Base-by-base conservation (phyloP, 495 filamentous ascomycete species). In the Bombardia bombarda region DNA sequence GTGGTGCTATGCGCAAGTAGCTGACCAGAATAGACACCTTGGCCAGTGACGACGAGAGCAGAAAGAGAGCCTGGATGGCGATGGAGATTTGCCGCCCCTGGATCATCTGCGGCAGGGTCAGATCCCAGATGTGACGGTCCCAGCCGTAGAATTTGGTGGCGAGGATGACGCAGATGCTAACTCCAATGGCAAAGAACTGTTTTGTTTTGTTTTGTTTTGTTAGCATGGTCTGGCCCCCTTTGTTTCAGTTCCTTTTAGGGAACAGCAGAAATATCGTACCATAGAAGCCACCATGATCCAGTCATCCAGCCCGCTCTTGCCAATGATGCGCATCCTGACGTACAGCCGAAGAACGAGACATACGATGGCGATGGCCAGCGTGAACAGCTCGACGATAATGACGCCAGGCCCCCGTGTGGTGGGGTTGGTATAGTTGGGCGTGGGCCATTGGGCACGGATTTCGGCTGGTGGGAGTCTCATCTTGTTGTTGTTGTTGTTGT, bases 391-490 rank as follows among this genome's bases (percentile, higher is more conserved):
- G 25, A 58, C 38, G 32, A 55, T 47, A 34, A 61, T 9, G 17
- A 61, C 42, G 0, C 24, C 51, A 0, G 65, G 58, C 0, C 74
- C 76, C 38, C 73, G 70, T 4, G 68, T 72, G 18, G 60, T 54
- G 4, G 77, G 77, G 46, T 80, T 53, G 43, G 60, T 49, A 54
- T 74, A 75, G 51, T 81, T 79, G 3, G 75, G 67, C n/a, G 33
- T 48, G 3, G 79, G 77, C 77, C 77, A 80, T 46, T 63, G 51
- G 3, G 49, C 60, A 39, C 66, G 38, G 4, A 76, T 65, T 14
- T 63, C 55, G 10, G 46, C 8, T 1, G 73, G 72, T 24, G 78
- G 73, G 28, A 72, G 46, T 24, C 54, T 62, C 69, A 73, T 72
- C n/a, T n/a, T n/a, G n/a, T n/a, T n/a, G n/a, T n/a, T n/a, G n/a